Evolutionary conservation across 805 yeast species (phyloP).

Genomic region (Candida multigemmis): DNA sequence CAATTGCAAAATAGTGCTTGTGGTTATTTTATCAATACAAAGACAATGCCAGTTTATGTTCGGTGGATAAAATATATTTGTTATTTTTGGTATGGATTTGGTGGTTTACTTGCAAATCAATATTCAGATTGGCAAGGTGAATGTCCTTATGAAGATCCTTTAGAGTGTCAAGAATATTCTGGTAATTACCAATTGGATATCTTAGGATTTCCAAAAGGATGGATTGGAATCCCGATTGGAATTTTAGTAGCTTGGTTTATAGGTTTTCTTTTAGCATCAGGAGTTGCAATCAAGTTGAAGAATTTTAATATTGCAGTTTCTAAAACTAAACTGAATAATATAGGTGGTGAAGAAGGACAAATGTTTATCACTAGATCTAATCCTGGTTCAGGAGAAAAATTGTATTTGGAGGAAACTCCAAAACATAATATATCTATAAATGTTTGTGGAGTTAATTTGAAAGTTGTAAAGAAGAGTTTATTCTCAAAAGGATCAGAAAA

Average conservation of each 20-base stretch:
- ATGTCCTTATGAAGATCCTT: constrained; percentile 29
- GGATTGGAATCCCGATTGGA: constrained; percentile 60
- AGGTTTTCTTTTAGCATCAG: constrained; percentile 43
- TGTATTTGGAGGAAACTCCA: too few relatives aligned
- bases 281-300: constrained; percentile 35
- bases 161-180: constrained; percentile 31
- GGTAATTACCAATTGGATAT: constrained; percentile 46
- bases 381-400: too few relatives aligned
- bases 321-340: constrained; percentile 20
- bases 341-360: constrained; percentile 26
- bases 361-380: too few relatives aligned
- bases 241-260: constrained; percentile 50
- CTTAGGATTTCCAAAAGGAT: constrained; percentile 54
- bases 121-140: constrained; percentile 54
- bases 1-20: constrained; percentile 71
- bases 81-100: constrained; percentile 72
- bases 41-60: constrained; percentile 74
- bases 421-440: too few relatives aligned
- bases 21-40: constrained; percentile 72
- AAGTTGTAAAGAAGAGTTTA: too few relatives aligned
- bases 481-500: constrained; percentile 4
- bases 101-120: constrained; percentile 56
- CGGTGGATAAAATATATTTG: constrained; percentile 77
- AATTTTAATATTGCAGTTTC: constrained; percentile 49
- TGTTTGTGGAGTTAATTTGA: too few relatives aligned